Percentiles rank a stretch among this genome's conserved stretches.
Evolutionary conservation across 306 rosid genomes (phyloP).

Genomic region (Acacia crassicarpa): DNA sequence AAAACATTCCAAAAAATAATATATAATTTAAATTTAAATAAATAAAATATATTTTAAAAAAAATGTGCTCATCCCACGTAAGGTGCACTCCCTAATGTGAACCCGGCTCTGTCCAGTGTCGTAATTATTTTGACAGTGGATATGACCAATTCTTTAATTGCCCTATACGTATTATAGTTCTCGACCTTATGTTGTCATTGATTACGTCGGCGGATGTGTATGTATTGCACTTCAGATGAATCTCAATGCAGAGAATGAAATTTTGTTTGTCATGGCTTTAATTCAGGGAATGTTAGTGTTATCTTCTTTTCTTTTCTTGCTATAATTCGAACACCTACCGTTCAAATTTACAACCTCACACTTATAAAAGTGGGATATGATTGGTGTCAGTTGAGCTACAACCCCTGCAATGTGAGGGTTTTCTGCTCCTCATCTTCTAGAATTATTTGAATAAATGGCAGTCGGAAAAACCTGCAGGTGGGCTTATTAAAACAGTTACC

Average conservation of each 20-base stretch:
- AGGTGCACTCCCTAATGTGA: no score
- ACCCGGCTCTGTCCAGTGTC: no score
- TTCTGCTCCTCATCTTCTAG: background rate
- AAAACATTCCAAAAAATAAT: no score
- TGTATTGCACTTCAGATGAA: constrained; percentile 45
- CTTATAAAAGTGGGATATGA: no score
- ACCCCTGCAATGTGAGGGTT: background rate
- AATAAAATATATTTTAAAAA: no score
- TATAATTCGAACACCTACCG: no score
- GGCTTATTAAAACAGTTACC: background rate
- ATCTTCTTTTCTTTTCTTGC: no score
- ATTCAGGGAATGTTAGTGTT: background rate
- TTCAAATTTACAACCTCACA: no score
- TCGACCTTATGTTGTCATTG: constrained; percentile 22
- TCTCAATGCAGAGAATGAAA: constrained; percentile 38
- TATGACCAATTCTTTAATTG: background rate
- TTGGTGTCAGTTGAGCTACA: no score
- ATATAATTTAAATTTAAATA: no score
- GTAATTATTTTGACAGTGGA: constrained; percentile 8
- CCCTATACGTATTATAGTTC: constrained; percentile 31
- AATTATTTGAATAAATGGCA: background rate
- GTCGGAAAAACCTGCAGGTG: background rate
- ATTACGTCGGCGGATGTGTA: constrained; percentile 49
- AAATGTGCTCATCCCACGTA: no score
- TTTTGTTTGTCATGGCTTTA: background rate